These are phyloP conservation scores for Suillus occidentalis DNA, from an alignment of 768 basidiomycete genomes.

Conservation along the genomic window DNA sequence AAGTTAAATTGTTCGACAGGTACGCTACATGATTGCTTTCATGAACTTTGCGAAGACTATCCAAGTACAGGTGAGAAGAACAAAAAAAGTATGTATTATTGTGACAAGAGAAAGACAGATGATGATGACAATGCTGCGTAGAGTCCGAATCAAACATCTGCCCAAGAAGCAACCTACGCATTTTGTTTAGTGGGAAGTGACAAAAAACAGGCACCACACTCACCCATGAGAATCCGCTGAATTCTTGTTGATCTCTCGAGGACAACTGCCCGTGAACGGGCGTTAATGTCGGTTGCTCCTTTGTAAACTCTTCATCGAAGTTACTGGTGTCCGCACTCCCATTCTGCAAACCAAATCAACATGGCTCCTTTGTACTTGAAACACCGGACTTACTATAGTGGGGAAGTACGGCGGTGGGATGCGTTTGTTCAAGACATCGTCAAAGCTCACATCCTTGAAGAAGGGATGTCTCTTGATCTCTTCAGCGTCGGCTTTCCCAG, in stretches of 20 bases:
- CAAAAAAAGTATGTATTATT: slow-evolving; percentile 31
- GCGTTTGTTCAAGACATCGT: slow-evolving; percentile 96
- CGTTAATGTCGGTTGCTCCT: slow-evolving; percentile 94
- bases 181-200: background rate
- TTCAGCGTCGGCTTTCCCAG: slow-evolving; percentile 88
- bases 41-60: slow-evolving; percentile 33
- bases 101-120: slow-evolving; percentile 32
- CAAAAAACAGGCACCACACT: background rate
- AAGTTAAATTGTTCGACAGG: slow-evolving; percentile 7
- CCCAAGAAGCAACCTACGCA: slow-evolving; percentile 49
- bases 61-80: slow-evolving; percentile 37
- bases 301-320: slow-evolving; percentile 97
- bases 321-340: slow-evolving; percentile 88
- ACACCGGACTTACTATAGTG: slow-evolving; percentile 66
- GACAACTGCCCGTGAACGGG: slow-evolving; percentile 95
- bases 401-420: slow-evolving; percentile 98
- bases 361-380: slow-evolving; percentile 13
- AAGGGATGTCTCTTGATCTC: slow-evolving; percentile 98
- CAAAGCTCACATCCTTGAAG: slow-evolving; percentile 98
- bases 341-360: slow-evolving; percentile 45
- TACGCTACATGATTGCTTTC: slow-evolving; percentile 21
- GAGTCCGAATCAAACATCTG: slow-evolving; percentile 47
- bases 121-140: slow-evolving; percentile 28
- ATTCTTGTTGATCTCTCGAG: slow-evolving; percentile 88
- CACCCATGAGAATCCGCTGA: slow-evolving; percentile 97